Base-by-base conservation (phyloP, 2,329 filamentous ascomycete genomes). In the Penicillium sumatraense region DNA sequence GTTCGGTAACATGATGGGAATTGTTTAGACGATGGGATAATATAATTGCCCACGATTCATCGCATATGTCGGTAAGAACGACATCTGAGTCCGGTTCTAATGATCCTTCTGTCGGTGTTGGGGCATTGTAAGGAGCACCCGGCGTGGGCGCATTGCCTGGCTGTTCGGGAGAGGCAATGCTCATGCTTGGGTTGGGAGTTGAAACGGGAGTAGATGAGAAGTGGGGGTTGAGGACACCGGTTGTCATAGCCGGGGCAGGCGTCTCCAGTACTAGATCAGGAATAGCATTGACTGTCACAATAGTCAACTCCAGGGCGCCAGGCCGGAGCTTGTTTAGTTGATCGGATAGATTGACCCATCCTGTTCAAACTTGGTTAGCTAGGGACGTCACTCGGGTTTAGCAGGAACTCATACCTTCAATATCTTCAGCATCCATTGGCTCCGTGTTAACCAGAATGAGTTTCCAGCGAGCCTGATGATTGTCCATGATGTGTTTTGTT, bases 21-120 rank as follows among this genome's bases (percentile, higher is more conserved):
- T 70, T 73, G 54, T 76, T 76, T 29, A 77, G 62, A 24, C 74
- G 78, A 62, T 82, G 81, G 0, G 79, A 80, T 53, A 87, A 74
- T 18, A 86, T 75, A 7, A 86, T 71, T 27, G 77, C 78, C 83
- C 84, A 87, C 1, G 81, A 82, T 59, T 88, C 84, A 64, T 88
- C 85, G 20, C 78, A 79, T 16, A 80, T 70, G 62, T 88, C 84
- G 35, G 83, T 71, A 10, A 88, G 78, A 9, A 81, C 75, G 2
- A 83, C 80, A 48, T 87, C 84, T 0, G 79, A 76, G 54, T 87
- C 84, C 21, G 77, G 58, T 69, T 81, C 70, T 20, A 68, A 56
- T 10, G 69, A 63, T 7, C 69, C 58, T 1, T 75, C 70, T 5
- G 72, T 70, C 14, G 74, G 65, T 8, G 68, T 69, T 24, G 68